These are phyloP conservation scores for Kandelia obovata DNA, from an alignment of 345 rosid genomes.

Conservation along the genomic window DNA sequence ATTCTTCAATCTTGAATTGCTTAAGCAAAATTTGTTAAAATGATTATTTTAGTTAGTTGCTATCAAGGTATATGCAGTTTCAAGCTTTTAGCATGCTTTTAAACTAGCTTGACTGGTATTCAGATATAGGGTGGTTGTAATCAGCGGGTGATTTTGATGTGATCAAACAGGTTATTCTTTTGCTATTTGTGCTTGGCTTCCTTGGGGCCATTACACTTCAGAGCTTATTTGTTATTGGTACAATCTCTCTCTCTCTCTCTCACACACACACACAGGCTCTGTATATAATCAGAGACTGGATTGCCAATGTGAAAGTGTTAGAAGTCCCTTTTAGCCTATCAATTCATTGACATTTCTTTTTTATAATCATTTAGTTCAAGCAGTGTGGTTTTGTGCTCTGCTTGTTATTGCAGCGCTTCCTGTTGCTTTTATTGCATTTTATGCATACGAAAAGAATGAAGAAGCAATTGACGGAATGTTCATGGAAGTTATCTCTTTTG, in stretches of 20 bases:
- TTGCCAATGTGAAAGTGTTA: too few species aligned
- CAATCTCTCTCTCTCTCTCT: constrained; percentile 31
- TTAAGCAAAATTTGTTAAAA: background rate
- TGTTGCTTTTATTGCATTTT: constrained; percentile 48
- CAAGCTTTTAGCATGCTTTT: background rate
- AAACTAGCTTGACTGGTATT: constrained; percentile 4
- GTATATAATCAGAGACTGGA: too few species aligned
- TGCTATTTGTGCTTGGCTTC: constrained; percentile 51
- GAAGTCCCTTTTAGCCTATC: too few species aligned
- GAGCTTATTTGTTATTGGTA: constrained; percentile 62
- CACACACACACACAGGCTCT: background rate
- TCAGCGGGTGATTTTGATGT: constrained; percentile 6
- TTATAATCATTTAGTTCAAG: background rate
- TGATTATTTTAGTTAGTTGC: background rate
- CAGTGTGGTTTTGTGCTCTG: background rate
- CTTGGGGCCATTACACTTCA: constrained; percentile 59
- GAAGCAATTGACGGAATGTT: constrained; percentile 54
- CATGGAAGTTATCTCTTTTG: constrained; percentile 36
- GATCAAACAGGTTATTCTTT: constrained; percentile 53
- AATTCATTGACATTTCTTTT: too few species aligned
- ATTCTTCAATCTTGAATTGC: background rate
- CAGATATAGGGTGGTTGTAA: background rate
- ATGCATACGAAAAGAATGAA: constrained; percentile 59
- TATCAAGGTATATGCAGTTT: background rate
- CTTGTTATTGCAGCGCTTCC: constrained; percentile 54